Conservation (phyloP, 441 rosid species). For the Syzygium malaccense region DNA sequence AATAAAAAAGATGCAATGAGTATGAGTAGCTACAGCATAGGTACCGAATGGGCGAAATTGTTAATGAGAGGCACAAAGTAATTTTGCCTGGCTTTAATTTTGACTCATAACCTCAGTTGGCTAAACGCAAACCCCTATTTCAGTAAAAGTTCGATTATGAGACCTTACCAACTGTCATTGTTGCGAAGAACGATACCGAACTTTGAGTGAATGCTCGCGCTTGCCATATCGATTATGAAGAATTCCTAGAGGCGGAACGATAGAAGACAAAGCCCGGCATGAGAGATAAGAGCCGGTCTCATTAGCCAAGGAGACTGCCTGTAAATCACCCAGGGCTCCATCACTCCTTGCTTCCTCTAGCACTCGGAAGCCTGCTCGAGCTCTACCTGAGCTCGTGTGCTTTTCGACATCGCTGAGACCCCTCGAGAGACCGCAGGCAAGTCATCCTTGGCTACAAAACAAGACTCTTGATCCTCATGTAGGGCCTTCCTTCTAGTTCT, state of each 20-base stretch:
- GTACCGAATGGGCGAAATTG: not conserved
- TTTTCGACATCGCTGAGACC: not conserved
- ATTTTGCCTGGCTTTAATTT: not conserved
- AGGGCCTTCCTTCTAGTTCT: constrained; percentile 13
- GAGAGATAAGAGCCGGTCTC: constrained; percentile 26
- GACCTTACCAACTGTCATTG: not conserved
- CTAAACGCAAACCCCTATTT: not conserved
- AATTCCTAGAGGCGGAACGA: not conserved
- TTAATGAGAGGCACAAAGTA: not conserved
- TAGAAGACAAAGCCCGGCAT: constrained; percentile 26
- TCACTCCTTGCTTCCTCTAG: not conserved
- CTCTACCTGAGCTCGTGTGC: not conserved
- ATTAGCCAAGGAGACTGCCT: constrained; percentile 46
- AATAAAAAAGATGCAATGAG: not conserved
- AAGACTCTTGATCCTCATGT: constrained; percentile 24
- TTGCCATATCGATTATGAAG: not conserved
- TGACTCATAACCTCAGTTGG: not conserved
- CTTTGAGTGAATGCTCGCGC: not conserved
- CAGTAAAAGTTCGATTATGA: not conserved
- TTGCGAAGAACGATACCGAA: not conserved
- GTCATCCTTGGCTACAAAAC: constrained; percentile 54
- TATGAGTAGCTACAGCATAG: not conserved
- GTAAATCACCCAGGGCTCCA: constrained; percentile 2
- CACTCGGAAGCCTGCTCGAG: not conserved
- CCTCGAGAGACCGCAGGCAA: constrained; percentile 25